Evolutionary conservation across 1,139 yeast genomes (phyloP), one percentile per base, ranked within the genome.

Genomic region (Hyphopichia burtonii): DNA sequence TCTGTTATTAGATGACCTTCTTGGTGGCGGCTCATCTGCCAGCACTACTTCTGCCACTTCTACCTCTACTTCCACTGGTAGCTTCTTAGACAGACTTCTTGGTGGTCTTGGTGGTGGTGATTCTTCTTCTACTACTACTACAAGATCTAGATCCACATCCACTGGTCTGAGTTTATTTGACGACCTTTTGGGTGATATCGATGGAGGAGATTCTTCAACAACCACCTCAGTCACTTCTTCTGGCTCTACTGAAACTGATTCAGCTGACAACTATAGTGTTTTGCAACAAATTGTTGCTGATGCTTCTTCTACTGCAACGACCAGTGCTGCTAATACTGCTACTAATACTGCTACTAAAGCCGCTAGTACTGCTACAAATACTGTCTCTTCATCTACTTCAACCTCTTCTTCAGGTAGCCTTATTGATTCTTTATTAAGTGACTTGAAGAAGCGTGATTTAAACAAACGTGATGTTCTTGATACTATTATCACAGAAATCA

Each of bases 311-410:
- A n/a, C 25, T 30, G 19, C 25, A 12, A 6, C 33, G 18, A 15
- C 35, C 15, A 17, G 15, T 14, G n/a, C 30, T 27, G 11, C 30
- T 6, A 27, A 10, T 27, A 11, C 30, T 27, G 30, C 30, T 6
- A 7, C 30, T n/a, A 27, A 10, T 6, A 27, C 14, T 10, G 16
- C 16, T 17, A 42, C 53, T 16, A 41, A 49, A 25, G 44, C 51
- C 10, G 50, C 54, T 17, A 41, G 56, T 19, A 28, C 44, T 10
- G 34, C 35, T 28, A 6, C 31, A 11, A 31, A 31, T 16, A 19
- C 38, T 25, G 18, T 23, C 14, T 19, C 36, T 33, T 4, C 32
- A 15, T 30, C 31, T 4, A 25, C 31, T 25, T 4, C 31, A 9
- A 18, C 22, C n/a, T 25, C 32, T 16, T n/a, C 38, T 27, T 15